phyloP scores from a whole-genome alignment of 768 basidiomycete genomes.

The Suillus sp. region DNA sequence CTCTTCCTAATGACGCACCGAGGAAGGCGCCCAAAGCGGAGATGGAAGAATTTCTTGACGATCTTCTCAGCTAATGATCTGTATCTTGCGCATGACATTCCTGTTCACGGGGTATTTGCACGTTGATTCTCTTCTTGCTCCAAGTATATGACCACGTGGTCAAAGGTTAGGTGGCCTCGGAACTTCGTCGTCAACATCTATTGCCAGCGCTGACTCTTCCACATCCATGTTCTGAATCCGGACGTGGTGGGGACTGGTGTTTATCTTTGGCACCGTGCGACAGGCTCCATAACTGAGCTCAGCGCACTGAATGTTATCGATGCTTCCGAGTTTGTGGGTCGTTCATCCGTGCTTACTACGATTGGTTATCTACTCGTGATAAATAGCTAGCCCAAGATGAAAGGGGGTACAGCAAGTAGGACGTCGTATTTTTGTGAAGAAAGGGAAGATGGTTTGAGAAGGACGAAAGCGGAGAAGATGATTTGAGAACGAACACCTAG shows the following conservation, averaged over 20 bases:
- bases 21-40: constrained; percentile 50
- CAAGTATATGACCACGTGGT: neutral
- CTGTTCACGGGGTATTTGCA: neutral
- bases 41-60: constrained; percentile 76
- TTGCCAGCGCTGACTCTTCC: neutral
- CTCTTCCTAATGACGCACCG: constrained; percentile 44
- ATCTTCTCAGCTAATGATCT: constrained; percentile 47
- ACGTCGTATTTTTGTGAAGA: neutral
- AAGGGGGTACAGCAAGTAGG: neutral
- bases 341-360: neutral
- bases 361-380: neutral
- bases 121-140: neutral
- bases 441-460: neutral
- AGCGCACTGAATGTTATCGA: neutral
- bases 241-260: neutral
- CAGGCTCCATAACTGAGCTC: neutral
- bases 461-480: neutral
- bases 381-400: neutral
- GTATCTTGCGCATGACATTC: neutral
- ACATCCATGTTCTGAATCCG: neutral
- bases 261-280: neutral
- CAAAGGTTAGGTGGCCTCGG: neutral
- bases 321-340: neutral
- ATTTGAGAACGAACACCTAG: neutral
- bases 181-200: neutral